Evolutionary conservation across 2,329 filamentous ascomycete genomes (phyloP).

Genomic region (Arthrobotrys megalospora): DNA sequence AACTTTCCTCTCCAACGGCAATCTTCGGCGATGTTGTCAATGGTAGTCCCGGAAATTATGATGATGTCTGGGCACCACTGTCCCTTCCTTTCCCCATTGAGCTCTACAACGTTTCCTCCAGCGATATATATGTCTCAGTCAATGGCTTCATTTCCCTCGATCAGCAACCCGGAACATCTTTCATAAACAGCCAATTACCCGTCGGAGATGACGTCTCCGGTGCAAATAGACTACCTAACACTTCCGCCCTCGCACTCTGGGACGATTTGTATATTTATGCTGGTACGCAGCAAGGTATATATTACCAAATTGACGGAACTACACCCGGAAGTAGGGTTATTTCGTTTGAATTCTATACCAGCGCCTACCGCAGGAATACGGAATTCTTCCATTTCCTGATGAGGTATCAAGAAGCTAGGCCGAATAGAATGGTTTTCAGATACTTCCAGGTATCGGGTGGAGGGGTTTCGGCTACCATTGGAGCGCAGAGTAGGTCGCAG

Average conservation of each 20-base stretch:
- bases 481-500: slow-evolving; percentile 47
- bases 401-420: slow-evolving; percentile 52
- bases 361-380: slow-evolving; percentile 33
- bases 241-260: slow-evolving; percentile 42
- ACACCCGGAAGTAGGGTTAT: slow-evolving; percentile 18
- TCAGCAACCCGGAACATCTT: slow-evolving; percentile 43
- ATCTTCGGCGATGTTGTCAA: slow-evolving; percentile 42
- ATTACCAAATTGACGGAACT: slow-evolving; percentile 46
- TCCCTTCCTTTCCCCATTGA: slow-evolving; percentile 46
- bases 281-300: slow-evolving; percentile 55
- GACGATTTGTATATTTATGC: slow-evolving; percentile 59
- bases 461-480: slow-evolving; percentile 48
- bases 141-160: slow-evolving; percentile 58
- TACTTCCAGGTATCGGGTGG: slow-evolving; percentile 52
- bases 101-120: slow-evolving; percentile 44
- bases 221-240: slow-evolving; percentile 48
- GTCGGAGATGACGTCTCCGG: slow-evolving; percentile 24
- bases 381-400: slow-evolving; percentile 59
- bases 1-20: slow-evolving; percentile 48
- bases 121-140: slow-evolving; percentile 44
- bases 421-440: slow-evolving; percentile 35
- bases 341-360: slow-evolving; percentile 57
- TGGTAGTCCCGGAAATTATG: slow-evolving; percentile 42
- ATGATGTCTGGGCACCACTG: slow-evolving; percentile 40
- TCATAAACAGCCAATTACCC: slow-evolving; percentile 51